Evolutionary conservation across 2,329 filamentous ascomycete species (phyloP), one percentile per base, ranked within the genome.

Genomic region (Tolypocladium sp.): DNA sequence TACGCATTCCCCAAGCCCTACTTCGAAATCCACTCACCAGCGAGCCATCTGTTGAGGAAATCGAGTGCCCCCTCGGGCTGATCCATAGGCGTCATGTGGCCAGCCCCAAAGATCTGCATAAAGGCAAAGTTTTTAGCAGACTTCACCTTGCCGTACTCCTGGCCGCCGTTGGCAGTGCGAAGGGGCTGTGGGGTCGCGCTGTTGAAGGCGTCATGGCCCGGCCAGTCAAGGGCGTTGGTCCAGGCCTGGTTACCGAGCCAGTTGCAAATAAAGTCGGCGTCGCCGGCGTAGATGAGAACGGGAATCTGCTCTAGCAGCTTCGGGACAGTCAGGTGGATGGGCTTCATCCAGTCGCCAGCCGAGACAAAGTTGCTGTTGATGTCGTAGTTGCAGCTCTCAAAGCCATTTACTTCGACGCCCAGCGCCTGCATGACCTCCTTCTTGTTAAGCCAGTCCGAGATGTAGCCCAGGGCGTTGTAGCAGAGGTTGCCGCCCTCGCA

Each of bases 301-400:
- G 93, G 93, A 63, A 99, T 94, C 81, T 97, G 78, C 77, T 92
- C 86, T 61, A 97, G 84, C 57, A 97, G 79, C 58, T 82, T 84
- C 40, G 93, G 92, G 7, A 97, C 89, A 30, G 96, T 82, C 61
- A 87, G 88, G 81, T 97, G 91, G 85, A 89, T 96, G 55, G 93
- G 93, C 82, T 95, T 87, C 89, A 96, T 96, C 92, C 92, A 97
- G 77, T 99, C 93, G 71, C 93, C 93, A 70, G 93, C 87, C 79
- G 96, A 92, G 59, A 96, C 79, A 84, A 99, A 97, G 83, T 96
- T 95, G 70, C 91, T 86, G 85, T 97, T 97, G 78, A 97, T 93
- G 76, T 96, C 90, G 68, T 92, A 91, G 84, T 97, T 97, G 86
- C 93, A 97, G 73, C 89, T 92, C 71, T 96, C 90, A 74, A 95